Base-by-base conservation (phyloP, 2,329 filamentous ascomycete species). In the Diaporthe sp. region DNA sequence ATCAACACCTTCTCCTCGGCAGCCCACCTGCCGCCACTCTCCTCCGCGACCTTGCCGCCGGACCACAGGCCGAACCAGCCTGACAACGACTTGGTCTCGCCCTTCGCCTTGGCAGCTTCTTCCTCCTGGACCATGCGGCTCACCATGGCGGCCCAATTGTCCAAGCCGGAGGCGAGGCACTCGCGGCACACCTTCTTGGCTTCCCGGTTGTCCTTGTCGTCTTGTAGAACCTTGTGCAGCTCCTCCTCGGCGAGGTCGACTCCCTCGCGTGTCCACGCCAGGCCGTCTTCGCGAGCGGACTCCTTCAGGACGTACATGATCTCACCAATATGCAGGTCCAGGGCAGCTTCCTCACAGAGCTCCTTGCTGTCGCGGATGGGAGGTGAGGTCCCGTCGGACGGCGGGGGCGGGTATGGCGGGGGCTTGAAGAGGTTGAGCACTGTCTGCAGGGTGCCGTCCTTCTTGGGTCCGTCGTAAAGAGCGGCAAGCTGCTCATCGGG, bases 251-350 rank as follows among this genome's bases (percentile, higher is more conserved):
- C 94, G 1, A 94, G 86, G 78, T 96, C 93, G 44, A 98, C 95
- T 37, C 94, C 95, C 77, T 98, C 95, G 73, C 95, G 91, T 0
- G 96, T 98, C 96, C 96, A 98, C 8, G 92, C 92, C 2, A 98
- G 87, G 0, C 95, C 96, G 76, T 94, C 92, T 67, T 94, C 92
- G 69, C 87, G 86, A 25, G 82, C 83, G 5, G 81, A 76, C 5
- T 87, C 85, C n/a, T 90, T 89, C 6, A 90, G 90, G 0, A 94
- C 91, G 83, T 94, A 98, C 44, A 98, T 89, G 70, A 98, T 98
- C 85, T 98, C 96, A 75, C 96, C 96, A 77, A 98, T 96, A 83
- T 98, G 97, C 34, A 95, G 89, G 88, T 95, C 95, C 19, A 98
- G 85, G 0, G 92, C 95, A 3, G 95, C 95, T 83, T 98, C 96